Conservation (phyloP, 768 basidiomycete genomes). For the Leucosporidium creatinivorum region DNA sequence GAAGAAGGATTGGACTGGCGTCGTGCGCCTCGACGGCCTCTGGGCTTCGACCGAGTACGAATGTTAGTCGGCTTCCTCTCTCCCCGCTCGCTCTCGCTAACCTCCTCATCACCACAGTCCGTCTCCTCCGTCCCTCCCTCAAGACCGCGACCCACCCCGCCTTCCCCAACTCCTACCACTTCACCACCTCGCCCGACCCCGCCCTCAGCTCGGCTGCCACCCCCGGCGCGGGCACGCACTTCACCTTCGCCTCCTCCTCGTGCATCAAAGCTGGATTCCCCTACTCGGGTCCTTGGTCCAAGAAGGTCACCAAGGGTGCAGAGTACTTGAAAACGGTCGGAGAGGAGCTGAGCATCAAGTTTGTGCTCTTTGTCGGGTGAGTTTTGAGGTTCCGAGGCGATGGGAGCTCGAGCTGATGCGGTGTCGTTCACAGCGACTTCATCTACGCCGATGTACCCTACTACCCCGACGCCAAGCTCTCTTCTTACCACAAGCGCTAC, state of each 20-base stretch:
- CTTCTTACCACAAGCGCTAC: constrained; percentile 60
- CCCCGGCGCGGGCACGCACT: constrained; percentile 42
- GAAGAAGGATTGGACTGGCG: constrained; percentile 23
- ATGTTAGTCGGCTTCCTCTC: constrained; percentile 47
- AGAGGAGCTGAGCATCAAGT: constrained; percentile 41
- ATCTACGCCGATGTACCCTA: constrained; percentile 67
- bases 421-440: constrained; percentile 47
- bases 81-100: not conserved
- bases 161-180: constrained; percentile 51
- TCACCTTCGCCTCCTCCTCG: constrained; percentile 62
- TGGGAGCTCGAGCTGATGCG: not conserved
- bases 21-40: constrained; percentile 47
- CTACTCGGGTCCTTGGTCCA: constrained; percentile 49
- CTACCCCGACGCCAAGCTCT: constrained; percentile 50
- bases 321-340: constrained; percentile 24
- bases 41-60: constrained; percentile 65
- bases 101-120: constrained; percentile 1
- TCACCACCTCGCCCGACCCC: constrained; percentile 69
- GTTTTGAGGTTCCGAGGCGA: not conserved
- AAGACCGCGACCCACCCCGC: constrained; percentile 43
- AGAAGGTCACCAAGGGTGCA: constrained; percentile 37
- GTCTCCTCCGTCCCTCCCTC: constrained; percentile 38
- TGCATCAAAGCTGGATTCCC: constrained; percentile 69
- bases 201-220: constrained; percentile 43
- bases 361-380: constrained; percentile 58